Base-by-base conservation (phyloP, 768 basidiomycete genomes). In the Floccularia luteovirens region DNA sequence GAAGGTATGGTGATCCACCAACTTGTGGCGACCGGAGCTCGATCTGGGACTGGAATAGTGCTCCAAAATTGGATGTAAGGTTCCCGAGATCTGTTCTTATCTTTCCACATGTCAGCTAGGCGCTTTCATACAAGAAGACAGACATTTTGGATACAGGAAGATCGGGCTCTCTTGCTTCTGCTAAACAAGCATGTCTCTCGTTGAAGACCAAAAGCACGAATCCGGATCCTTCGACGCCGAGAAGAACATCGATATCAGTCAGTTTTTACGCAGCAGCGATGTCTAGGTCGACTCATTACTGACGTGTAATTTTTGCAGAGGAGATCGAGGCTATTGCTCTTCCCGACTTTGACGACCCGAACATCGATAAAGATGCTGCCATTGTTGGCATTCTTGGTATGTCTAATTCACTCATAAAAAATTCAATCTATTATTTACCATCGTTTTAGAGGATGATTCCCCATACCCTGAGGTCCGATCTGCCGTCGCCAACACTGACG, bases 401-500 rank as follows among this genome's bases (percentile, higher is more conserved):
- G 48, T 66, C 50, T 59, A 64, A 42, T 58, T 48, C 46, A 64
- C 63, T 43, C 56, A 61, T 8, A 63, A 20, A 17, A 5, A 14
- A 11, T 6, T 23, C 10, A n/a, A n/a, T n/a, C n/a, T 13, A 23
- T 24, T 41, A 16, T 30, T 38, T 48, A 3, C 50, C 11, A 8
- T 11, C 12, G 16, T 24, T 44, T 12, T 46, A 75, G 66, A 79
- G 59, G 75, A 82, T 45, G 80, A 82, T 52, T 80, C 78, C 1
- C 79, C 81, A 4, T 83, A 83, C 51, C 76, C 79, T n/a, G 81
- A 83, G 48, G 81, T 82, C 19, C 72, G 79, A 21, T 76, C 79
- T 31, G 75, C 77, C 33, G 82, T 82, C 14, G 74, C 79, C 39
- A 81, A 80, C 51, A 79, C 77, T 2, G 84, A 86, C 51, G 82